phyloP scores from a whole-genome alignment of 2,329 filamentous ascomycete species.

The Xylaria sp. region DNA sequence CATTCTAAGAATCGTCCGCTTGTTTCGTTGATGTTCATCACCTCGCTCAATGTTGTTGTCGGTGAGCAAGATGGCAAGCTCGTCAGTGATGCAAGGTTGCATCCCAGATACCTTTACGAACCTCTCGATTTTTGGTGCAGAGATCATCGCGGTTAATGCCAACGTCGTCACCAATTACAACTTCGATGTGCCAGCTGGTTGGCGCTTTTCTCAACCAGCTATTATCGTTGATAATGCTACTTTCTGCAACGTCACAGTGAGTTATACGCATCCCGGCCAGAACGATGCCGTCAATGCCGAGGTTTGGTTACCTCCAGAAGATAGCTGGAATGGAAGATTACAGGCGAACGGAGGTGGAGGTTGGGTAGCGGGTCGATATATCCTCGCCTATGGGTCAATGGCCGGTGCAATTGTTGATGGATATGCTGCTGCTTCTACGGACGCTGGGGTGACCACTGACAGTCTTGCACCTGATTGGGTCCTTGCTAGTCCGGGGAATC shows the following conservation, averaged over 20 bases:
- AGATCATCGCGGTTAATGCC: neutral
- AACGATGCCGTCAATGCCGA: slow-evolving; percentile 45
- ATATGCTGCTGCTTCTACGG: slow-evolving; percentile 36
- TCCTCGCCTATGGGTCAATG: slow-evolving; percentile 28
- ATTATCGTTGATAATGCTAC: slow-evolving; percentile 16
- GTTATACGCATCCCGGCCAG: slow-evolving; percentile 49
- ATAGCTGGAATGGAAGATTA: slow-evolving; percentile 47
- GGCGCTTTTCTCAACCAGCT: slow-evolving; percentile 17
- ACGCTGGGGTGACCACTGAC: too few relatives aligned
- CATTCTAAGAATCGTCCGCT: too few relatives aligned
- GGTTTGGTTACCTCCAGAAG: slow-evolving; percentile 45
- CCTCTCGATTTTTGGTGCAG: slow-evolving; percentile 1
- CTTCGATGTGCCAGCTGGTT: slow-evolving; percentile 12
- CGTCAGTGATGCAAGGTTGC: neutral
- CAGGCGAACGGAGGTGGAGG: slow-evolving; percentile 48
- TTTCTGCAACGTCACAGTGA: slow-evolving; percentile 51
- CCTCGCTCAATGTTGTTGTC: neutral
- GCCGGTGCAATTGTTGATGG: slow-evolving; percentile 31
- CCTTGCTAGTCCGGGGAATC: too few relatives aligned
- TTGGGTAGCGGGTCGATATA: slow-evolving; percentile 37
- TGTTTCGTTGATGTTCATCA: too few relatives aligned
- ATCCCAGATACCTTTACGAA: neutral
- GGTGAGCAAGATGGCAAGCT: too few relatives aligned
- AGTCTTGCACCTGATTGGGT: too few relatives aligned
- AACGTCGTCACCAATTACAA: slow-evolving; percentile 29